Evolutionary conservation across 2,329 filamentous ascomycete genomes (phyloP).

Genomic region (Akanthomyces muscarius): DNA sequence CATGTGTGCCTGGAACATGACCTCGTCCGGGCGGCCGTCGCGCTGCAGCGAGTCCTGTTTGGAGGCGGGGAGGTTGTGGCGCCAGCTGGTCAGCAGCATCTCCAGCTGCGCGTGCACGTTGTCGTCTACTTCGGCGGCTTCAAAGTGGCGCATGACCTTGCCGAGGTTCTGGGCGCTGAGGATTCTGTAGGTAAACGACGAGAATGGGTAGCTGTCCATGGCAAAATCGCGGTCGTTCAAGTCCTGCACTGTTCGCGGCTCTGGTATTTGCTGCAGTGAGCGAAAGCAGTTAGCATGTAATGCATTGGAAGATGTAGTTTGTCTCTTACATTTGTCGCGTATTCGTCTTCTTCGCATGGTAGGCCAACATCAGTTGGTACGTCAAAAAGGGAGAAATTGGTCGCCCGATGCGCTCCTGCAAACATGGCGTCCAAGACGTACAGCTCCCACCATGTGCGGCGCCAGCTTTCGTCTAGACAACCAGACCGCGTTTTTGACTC

Average conservation of each 20-base stretch:
- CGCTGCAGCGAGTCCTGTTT: slow-evolving; percentile 9
- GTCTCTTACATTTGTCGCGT: background rate
- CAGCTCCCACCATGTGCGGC: slow-evolving; percentile 76
- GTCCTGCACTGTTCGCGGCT: background rate
- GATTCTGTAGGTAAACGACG: slow-evolving; percentile 7
- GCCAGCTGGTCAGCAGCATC: slow-evolving; percentile 5
- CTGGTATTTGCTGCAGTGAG: background rate
- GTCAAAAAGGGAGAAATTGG: slow-evolving; percentile 1
- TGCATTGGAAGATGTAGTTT: no score
- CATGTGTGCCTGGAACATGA: slow-evolving; percentile 15
- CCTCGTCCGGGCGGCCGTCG: slow-evolving; percentile 8
- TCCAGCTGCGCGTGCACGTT: slow-evolving; percentile 1
- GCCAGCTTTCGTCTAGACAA: slow-evolving; percentile 68
- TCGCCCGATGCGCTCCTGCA: slow-evolving; percentile 43
- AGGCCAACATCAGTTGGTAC: background rate
- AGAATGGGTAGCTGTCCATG: background rate
- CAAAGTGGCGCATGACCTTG: background rate
- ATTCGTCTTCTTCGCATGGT: slow-evolving; percentile 14
- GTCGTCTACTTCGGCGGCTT: background rate
- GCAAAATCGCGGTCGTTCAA: background rate
- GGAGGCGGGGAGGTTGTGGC: background rate
- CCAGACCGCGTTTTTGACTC: background rate
- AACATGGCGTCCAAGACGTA: slow-evolving; percentile 73
- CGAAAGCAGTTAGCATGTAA: background rate
- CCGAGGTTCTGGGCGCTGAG: slow-evolving; percentile 12